Conservation (phyloP, 2,329 filamentous ascomycete genomes). For the Phyllosticta paracitricarpa region DNA sequence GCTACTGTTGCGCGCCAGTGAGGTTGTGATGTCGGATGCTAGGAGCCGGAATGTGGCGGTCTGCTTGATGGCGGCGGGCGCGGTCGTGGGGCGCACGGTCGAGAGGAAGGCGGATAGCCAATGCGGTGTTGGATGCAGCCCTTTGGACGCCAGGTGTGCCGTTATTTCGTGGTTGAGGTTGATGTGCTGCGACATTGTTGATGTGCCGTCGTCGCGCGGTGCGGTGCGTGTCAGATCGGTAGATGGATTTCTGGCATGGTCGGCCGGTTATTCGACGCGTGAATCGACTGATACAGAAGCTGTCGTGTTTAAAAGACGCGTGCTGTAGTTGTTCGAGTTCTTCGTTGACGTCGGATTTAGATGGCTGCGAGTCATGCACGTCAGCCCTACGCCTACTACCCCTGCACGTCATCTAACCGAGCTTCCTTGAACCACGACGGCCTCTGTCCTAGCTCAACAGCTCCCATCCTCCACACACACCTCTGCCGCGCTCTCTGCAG, state of each 20-base stretch:
- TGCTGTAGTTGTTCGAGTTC: neutral
- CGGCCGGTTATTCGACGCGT: neutral
- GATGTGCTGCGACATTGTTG: slow-evolving; percentile 34
- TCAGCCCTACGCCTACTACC: slow-evolving; percentile 10
- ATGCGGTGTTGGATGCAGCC: slow-evolving; percentile 43
- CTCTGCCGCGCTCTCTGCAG: neutral
- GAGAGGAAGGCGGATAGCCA: slow-evolving; percentile 58
- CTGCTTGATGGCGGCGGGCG: slow-evolving; percentile 62
- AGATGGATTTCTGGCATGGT: neutral
- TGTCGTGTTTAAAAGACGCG: too few species aligned
- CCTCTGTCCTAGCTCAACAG: neutral
- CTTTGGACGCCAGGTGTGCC: slow-evolving; percentile 47
- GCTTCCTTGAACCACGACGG: neutral
- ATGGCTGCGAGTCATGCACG: slow-evolving; percentile 6
- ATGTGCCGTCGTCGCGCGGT: neutral
- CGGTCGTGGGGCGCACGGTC: slow-evolving; percentile 44
- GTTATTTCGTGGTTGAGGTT: slow-evolving; percentile 30
- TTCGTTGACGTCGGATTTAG: neutral
- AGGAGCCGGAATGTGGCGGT: slow-evolving; percentile 75
- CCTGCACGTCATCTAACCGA: neutral
- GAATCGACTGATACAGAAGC: neutral
- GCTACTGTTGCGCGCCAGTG: slow-evolving; percentile 34
- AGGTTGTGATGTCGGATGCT: slow-evolving; percentile 61
- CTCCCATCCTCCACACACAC: neutral
- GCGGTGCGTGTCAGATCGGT: neutral